Evolutionary conservation across 225 moss, liverwort and hornwort species (phyloP).

Genomic region (Straminergon stramineum): DNA sequence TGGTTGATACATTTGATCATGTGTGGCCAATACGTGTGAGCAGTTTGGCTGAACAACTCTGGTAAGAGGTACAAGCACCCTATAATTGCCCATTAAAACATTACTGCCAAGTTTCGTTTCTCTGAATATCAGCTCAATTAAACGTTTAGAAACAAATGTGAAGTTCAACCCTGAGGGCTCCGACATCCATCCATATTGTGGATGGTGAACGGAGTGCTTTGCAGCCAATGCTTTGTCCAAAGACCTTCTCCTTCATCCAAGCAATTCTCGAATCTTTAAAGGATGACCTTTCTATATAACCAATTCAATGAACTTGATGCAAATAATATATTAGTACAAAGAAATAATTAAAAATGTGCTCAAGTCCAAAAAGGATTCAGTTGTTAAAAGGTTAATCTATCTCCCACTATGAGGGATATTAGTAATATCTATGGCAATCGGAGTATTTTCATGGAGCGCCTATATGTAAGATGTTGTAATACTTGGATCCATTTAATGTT

Average conservation of each 20-base stretch:
- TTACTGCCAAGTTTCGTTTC: not conserved
- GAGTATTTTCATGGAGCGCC: not conserved
- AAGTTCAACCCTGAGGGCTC: not conserved
- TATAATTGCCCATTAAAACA: not conserved
- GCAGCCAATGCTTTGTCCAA: not conserved
- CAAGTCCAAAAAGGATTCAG: too few relatives aligned
- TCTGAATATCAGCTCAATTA: not conserved
- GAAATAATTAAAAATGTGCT: not conserved
- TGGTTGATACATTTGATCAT: not conserved
- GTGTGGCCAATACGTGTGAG: not conserved
- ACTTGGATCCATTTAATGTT: not conserved
- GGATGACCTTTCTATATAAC: not conserved
- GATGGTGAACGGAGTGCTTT: not conserved
- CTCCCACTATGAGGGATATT: not conserved
- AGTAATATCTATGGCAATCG: not conserved
- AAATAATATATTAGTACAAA: not conserved
- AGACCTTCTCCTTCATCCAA: not conserved
- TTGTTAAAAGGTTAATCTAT: not conserved
- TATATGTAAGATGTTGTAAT: too few relatives aligned
- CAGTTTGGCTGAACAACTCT: not conserved
- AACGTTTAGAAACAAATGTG: not conserved
- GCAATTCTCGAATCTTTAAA: not conserved
- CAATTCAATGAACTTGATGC: not conserved
- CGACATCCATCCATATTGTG: not conserved
- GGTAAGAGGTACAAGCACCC: not conserved